Evolutionary conservation across 495 filamentous ascomycete species (phyloP).

Genomic region (Pseudoneurospora amorphoporcata): DNA sequence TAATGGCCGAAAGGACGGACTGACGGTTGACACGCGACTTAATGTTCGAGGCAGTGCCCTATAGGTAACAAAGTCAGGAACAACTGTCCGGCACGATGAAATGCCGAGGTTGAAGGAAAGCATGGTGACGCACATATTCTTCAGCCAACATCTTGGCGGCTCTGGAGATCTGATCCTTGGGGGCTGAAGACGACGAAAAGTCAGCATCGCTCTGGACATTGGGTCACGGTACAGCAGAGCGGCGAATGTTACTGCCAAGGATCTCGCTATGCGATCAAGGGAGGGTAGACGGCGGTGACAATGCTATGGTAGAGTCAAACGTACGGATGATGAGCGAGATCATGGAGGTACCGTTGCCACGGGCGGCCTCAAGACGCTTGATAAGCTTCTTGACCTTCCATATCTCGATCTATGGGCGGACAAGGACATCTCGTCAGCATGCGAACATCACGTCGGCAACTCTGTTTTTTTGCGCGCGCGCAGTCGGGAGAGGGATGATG

Average conservation of each 20-base stretch:
- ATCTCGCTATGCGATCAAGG: background rate
- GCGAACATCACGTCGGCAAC: background rate
- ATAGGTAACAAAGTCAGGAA: conserved; percentile 16
- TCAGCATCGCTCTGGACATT: conserved; percentile 7
- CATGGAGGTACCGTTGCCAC: conserved; percentile 96
- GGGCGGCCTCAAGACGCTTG: conserved; percentile 84
- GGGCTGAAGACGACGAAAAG: conserved; percentile 43
- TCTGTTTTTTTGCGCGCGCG: conserved; percentile 1
- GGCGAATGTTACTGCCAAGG: background rate
- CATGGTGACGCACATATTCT: conserved; percentile 72
- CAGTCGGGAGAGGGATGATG: conserved; percentile 3
- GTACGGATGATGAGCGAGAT: conserved; percentile 96
- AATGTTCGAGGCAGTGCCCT: conserved; percentile 98
- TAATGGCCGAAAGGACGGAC: conserved; percentile 94
- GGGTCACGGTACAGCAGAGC: background rate
- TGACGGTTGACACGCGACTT: conserved; percentile 98
- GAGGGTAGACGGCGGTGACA: conserved; percentile 10
- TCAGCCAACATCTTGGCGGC: conserved; percentile 99
- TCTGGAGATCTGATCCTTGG: conserved; percentile 94
- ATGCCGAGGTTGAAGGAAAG: background rate
- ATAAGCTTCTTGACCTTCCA: conserved; percentile 93
- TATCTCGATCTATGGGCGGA: conserved; percentile 50
- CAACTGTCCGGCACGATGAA: conserved; percentile 1
- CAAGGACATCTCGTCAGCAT: conserved; percentile 10
- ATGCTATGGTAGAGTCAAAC: conserved; percentile 24